Percentiles rank a stretch among this genome's conserved stretches.
phyloP scores from a whole-genome alignment of 495 filamentous ascomycete genomes.

The Aeminium ludgeri region DNA sequence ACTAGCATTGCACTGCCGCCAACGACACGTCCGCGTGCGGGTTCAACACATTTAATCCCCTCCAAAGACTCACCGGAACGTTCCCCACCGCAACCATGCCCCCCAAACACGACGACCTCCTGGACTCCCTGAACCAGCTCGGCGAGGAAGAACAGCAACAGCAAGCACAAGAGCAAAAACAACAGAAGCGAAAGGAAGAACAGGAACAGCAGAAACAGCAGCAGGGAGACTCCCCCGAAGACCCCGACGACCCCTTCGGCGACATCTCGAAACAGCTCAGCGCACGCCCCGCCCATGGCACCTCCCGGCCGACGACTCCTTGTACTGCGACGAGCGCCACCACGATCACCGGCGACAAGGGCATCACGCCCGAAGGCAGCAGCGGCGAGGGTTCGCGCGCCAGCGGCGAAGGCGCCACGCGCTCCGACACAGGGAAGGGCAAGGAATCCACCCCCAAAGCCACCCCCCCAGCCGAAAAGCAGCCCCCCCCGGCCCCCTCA shows the following conservation, averaged over 20 bases:
- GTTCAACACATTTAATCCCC: no score
- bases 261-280: conserved; percentile 66
- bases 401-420: no score
- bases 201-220: not conserved
- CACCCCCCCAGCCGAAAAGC: no score
- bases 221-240: conserved; percentile 22
- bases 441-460: no score
- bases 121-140: conserved; percentile 65
- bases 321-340: conserved; percentile 43
- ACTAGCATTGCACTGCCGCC: no score
- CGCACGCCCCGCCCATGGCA: conserved; percentile 35
- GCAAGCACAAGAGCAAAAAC: conserved; percentile 28
- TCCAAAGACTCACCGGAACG: not conserved
- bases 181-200: conserved; percentile 1
- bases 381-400: no score
- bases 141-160: conserved; percentile 31
- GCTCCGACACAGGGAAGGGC: no score
- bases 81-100: conserved; percentile 27
- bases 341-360: conserved; percentile 32
- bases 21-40: no score
- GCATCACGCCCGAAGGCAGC: conserved; percentile 39
- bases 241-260: conserved; percentile 57
- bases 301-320: conserved; percentile 72
- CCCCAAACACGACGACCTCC: conserved; percentile 56
- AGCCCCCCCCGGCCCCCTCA: no score